phyloP scores from a whole-genome alignment of 2,329 filamentous ascomycete species.

The Aspergillus clavatus region DNA sequence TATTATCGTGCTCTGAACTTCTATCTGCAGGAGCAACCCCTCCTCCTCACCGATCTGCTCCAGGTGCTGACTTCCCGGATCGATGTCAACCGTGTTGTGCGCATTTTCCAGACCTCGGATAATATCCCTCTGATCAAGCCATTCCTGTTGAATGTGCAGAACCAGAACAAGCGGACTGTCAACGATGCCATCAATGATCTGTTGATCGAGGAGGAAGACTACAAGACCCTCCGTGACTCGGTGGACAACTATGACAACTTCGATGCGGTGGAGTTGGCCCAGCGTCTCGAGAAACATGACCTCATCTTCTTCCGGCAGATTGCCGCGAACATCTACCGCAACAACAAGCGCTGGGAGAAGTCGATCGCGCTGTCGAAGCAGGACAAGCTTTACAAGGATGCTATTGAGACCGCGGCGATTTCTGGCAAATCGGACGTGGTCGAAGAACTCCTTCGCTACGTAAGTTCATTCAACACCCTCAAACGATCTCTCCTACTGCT shows the following conservation, averaged over 20 bases:
- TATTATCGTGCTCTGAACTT: conserved; percentile 97
- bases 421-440: conserved; percentile 88
- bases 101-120: conserved; percentile 98
- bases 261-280: conserved; percentile 85
- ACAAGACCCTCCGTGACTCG: conserved; percentile 96
- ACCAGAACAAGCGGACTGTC: conserved; percentile 96
- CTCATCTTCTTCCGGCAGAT: conserved; percentile 99
- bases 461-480: conserved; percentile 53
- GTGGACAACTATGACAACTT: conserved; percentile 99
- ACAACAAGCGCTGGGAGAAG: conserved; percentile 99
- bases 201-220: conserved; percentile 96
- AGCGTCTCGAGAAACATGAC: conserved; percentile 93
- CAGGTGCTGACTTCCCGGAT: conserved; percentile 88
- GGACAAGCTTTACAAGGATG: conserved; percentile 99
- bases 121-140: conserved; percentile 98
- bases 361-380: conserved; percentile 97
- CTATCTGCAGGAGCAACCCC: conserved; percentile 95
- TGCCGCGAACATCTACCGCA: conserved; percentile 95
- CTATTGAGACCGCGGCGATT: conserved; percentile 93
- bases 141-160: conserved; percentile 92
- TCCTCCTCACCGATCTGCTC: conserved; percentile 89
- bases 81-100: conserved; percentile 97
- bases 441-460: conserved; percentile 91
- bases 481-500: not conserved
- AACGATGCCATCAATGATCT: conserved; percentile 98